Evolutionary conservation across 1,139 yeast species (phyloP).

Genomic region (Zygosaccharomyces sapae): DNA sequence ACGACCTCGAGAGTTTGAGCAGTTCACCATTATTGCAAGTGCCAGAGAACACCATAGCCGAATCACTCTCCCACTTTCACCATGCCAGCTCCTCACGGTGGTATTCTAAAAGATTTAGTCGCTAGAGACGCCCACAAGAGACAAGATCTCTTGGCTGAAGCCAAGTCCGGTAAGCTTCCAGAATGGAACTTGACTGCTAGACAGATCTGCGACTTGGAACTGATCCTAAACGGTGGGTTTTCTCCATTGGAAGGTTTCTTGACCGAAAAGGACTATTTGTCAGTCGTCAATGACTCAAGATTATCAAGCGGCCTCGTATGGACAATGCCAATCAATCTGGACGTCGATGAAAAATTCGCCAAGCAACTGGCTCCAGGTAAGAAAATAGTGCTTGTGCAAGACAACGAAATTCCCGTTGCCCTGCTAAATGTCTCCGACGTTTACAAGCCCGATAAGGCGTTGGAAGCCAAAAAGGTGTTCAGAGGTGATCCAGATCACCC

Average conservation of each 20-base stretch:
- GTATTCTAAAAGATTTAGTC: slow-evolving; percentile 76
- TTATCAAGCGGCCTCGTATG: slow-evolving; percentile 75
- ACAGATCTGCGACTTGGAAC: slow-evolving; percentile 89
- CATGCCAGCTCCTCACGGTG: slow-evolving; percentile 91
- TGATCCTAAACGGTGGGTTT: slow-evolving; percentile 90
- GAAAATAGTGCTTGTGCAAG: slow-evolving; percentile 71
- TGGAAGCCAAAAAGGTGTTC: slow-evolving; percentile 81
- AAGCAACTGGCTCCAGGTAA: slow-evolving; percentile 49
- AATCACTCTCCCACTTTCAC: not conserved
- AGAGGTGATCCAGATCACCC: slow-evolving; percentile 98
- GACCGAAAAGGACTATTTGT: slow-evolving; percentile 70
- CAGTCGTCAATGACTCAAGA: slow-evolving; percentile 76
- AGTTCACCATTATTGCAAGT: too few relatives aligned
- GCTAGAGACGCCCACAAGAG: slow-evolving; percentile 70
- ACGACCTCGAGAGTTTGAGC: too few relatives aligned
- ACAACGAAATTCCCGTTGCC: slow-evolving; percentile 79
- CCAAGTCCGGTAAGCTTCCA: slow-evolving; percentile 43
- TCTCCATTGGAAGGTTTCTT: slow-evolving; percentile 88
- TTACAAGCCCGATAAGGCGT: slow-evolving; percentile 72
- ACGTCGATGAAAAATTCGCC: slow-evolving; percentile 58
- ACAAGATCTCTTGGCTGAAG: slow-evolving; percentile 54
- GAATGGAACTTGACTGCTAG: slow-evolving; percentile 60
- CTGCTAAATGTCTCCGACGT: slow-evolving; percentile 74
- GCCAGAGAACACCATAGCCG: too few relatives aligned
- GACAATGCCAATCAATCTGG: slow-evolving; percentile 92